phyloP scores from a whole-genome alignment of 306 rosid species.

The Trifolium pratense region DNA sequence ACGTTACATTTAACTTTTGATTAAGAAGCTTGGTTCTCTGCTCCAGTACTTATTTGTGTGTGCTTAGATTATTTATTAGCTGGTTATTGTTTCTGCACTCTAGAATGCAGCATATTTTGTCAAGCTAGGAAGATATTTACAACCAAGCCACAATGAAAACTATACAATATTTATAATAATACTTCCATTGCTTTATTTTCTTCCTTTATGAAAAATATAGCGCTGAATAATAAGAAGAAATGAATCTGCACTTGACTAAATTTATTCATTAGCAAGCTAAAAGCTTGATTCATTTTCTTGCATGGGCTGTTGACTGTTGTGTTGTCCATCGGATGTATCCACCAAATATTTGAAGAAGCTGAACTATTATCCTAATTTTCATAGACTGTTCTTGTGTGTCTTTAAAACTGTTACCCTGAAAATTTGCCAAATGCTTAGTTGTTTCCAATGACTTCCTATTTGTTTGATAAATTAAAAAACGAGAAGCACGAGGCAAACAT shows the following conservation, averaged over 20 bases:
- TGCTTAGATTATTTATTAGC: conserved; percentile 29
- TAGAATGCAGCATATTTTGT: conserved; percentile 18
- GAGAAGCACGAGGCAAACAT: conserved; percentile 31
- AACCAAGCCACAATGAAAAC: conserved; percentile 37
- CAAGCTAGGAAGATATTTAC: conserved; percentile 22
- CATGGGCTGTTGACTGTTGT: conserved; percentile 1
- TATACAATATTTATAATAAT: conserved; percentile 16
- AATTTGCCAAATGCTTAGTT: conserved; percentile 23
- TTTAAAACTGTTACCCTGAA: conserved; percentile 3
- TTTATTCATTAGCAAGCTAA: conserved; percentile 32
- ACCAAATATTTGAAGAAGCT: conserved; percentile 34
- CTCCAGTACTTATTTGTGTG: conserved; percentile 16
- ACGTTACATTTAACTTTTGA: conserved; percentile 29
- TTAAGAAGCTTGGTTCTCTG: conserved; percentile 35
- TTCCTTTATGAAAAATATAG: conserved; percentile 21
- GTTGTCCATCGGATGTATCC: conserved; percentile 15
- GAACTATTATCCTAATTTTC: conserved; percentile 43
- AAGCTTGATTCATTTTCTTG: conserved; percentile 29
- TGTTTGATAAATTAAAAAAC: not conserved
- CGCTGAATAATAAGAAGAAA: not conserved
- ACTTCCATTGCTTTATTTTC: conserved; percentile 22
- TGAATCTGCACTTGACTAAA: conserved; percentile 9
- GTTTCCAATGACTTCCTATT: not conserved
- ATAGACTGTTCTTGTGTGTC: conserved; percentile 32
- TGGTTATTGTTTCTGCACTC: conserved; percentile 27